Conservation (phyloP, 1,139 yeast genomes). For the Taiozyma sp. region DNA sequence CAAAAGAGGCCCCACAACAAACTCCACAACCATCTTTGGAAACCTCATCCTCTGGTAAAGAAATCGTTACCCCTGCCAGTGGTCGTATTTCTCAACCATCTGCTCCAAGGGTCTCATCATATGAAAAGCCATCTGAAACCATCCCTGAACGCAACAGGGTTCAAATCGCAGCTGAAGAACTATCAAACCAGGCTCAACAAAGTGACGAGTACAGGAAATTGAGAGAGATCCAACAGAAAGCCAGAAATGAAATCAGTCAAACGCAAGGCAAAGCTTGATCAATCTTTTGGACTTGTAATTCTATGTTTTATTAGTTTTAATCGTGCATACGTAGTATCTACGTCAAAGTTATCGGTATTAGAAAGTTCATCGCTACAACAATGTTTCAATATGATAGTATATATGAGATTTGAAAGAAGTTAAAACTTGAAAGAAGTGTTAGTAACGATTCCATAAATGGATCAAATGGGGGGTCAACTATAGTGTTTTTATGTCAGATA, state of each 20-base stretch:
- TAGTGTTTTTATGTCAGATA: slow-evolving; percentile 13
- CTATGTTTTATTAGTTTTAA: background rate
- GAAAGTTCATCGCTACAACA: background rate
- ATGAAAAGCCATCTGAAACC: background rate
- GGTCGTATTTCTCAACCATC: slow-evolving; percentile 1
- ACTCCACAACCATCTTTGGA: background rate
- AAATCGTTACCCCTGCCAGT: background rate
- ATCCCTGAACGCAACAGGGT: background rate
- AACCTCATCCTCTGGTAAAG: background rate
- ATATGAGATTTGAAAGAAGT: background rate
- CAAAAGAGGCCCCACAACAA: background rate
- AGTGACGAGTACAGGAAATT: background rate
- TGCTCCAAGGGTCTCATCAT: background rate
- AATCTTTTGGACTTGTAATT: background rate
- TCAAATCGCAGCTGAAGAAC: background rate
- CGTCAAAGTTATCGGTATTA: background rate
- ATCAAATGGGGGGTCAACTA: background rate
- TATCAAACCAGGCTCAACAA: background rate
- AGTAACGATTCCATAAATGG: background rate
- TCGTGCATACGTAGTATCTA: too few relatives aligned
- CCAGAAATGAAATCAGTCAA: background rate
- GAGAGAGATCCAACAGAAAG: background rate
- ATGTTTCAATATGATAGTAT: background rate
- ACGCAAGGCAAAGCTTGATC: background rate
- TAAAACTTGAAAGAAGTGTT: background rate